phyloP scores from a whole-genome alignment of 176 grass and related monocot species.

The Lolium multiflorum region DNA sequence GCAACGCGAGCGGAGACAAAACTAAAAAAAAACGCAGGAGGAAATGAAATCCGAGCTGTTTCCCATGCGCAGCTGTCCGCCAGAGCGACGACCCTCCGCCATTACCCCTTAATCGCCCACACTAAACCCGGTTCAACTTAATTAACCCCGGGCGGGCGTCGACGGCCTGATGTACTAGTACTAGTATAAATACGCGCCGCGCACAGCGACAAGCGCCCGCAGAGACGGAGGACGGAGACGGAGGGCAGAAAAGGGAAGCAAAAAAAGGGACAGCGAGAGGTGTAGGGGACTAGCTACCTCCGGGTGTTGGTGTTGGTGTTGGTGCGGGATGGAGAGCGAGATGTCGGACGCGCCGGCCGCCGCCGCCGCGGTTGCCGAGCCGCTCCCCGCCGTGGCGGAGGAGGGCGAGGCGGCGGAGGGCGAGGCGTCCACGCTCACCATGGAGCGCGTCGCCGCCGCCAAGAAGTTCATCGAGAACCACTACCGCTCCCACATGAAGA shows the following conservation, averaged over 20 bases:
- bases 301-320: not conserved
- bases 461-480: conserved; percentile 99
- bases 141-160: conserved; percentile 2
- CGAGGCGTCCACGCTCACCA: conserved; percentile 75
- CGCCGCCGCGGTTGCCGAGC: conserved; percentile 1
- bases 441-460: conserved; percentile 96
- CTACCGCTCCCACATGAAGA: conserved; percentile 97
- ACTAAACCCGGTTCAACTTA: not conserved
- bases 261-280: conserved; percentile 20
- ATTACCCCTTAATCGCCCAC: not conserved
- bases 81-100: conserved; percentile 15
- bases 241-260: conserved; percentile 6
- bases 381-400: conserved; percentile 68
- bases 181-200: conserved; percentile 41
- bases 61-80: conserved; percentile 14
- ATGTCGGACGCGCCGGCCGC: conserved; percentile 50
- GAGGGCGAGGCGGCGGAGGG: conserved; percentile 30
- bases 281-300: conserved; percentile 2
- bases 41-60: not conserved
- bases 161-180: not conserved
- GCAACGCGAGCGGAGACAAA: conserved; percentile 39
- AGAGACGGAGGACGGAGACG: conserved; percentile 22
- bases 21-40: too few species aligned
- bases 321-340: conserved; percentile 57
- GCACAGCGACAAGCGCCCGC: conserved; percentile 52